Percentiles rank a stretch among this genome's conserved stretches.
Evolutionary conservation across 2,329 filamentous ascomycete species (phyloP).

Genomic region (Fusarium compactum): DNA sequence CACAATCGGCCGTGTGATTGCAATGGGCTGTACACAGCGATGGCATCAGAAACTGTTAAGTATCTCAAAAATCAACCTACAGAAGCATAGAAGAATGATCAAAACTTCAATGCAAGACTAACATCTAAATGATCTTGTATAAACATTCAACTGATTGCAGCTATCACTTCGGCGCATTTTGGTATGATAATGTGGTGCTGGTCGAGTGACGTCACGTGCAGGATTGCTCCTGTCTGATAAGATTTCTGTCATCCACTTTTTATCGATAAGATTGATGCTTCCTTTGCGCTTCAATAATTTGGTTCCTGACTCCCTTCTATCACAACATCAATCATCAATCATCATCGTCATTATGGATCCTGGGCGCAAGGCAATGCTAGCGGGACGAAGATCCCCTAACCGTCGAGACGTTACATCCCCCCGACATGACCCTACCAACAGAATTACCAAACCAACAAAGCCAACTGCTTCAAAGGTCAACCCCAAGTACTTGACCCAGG

Average conservation of each 20-base stretch:
- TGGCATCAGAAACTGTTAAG: too few relatives aligned
- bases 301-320: not conserved
- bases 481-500: conserved; percentile 72
- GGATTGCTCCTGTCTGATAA: conserved; percentile 5
- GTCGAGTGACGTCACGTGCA: conserved; percentile 11
- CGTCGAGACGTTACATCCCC: conserved; percentile 66
- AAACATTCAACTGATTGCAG: not conserved
- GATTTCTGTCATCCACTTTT: conserved; percentile 35
- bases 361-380: conserved; percentile 66
- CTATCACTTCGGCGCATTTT: not conserved
- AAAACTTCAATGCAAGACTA: not conserved
- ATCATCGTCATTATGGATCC: conserved; percentile 62
- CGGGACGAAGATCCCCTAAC: conserved; percentile 58
- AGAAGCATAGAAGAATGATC: not conserved
- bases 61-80: too few relatives aligned
- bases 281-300: conserved; percentile 1
- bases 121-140: not conserved
- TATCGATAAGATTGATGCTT: conserved; percentile 33
- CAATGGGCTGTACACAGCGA: too few relatives aligned
- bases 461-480: conserved; percentile 47
- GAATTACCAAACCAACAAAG: conserved; percentile 64
- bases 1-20: too few relatives aligned
- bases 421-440: conserved; percentile 65
- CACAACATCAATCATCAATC: conserved; percentile 7
- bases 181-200: too few relatives aligned